Conservation (phyloP, 352 stramenopile species). For the Globisporangium cylindrosporum region DNA sequence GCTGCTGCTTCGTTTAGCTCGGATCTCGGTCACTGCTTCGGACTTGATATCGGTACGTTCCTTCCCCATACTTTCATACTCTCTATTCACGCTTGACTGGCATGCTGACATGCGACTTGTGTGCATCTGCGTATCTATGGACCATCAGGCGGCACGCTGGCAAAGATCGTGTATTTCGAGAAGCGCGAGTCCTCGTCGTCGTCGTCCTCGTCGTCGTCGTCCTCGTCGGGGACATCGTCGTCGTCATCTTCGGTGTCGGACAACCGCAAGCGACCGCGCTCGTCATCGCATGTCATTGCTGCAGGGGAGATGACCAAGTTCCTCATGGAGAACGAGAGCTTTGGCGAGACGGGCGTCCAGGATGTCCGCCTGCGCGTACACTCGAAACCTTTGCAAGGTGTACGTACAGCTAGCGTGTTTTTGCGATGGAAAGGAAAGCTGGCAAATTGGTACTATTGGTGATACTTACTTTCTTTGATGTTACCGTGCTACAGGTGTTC, state of each 20-base stretch:
- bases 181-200: conserved; percentile 33
- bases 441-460: background rate
- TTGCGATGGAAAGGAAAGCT: background rate
- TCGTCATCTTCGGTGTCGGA: conserved; percentile 7
- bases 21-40: conserved; percentile 82
- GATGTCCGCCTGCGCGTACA: conserved; percentile 87
- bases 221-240: background rate
- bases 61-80: background rate
- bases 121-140: background rate
- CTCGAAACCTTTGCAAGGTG: conserved; percentile 87
- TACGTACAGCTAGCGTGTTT: conserved; percentile 19
- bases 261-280: conserved; percentile 60
- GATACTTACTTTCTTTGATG: background rate
- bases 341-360: conserved; percentile 81
- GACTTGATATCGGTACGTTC: conserved; percentile 74
- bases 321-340: conserved; percentile 73
- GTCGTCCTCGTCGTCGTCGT: background rate
- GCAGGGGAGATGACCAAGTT: conserved; percentile 86
- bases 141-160: conserved; percentile 83
- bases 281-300: conserved; percentile 72
- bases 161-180: conserved; percentile 96
- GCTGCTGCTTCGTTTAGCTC: conserved; percentile 36
- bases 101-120: background rate
- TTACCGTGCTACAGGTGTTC: conserved; percentile 67
- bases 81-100: conserved; percentile 14